These are phyloP conservation scores for Aegle marmelos DNA, from an alignment of 345 rosid genomes.

Conservation along the genomic window DNA sequence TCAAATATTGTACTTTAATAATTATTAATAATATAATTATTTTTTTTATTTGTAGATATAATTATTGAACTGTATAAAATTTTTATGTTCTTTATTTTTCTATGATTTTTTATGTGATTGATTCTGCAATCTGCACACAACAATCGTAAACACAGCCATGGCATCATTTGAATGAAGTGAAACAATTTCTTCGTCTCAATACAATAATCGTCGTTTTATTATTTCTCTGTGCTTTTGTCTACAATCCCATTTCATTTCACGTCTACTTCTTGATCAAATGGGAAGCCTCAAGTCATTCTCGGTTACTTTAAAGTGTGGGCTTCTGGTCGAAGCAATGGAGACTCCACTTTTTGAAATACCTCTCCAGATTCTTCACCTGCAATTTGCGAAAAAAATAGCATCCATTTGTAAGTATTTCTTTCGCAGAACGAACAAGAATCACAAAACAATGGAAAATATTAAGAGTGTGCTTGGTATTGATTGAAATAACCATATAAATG, in stretches of 20 bases:
- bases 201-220: not conserved
- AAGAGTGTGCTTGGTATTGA: no score
- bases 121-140: no score
- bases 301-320: slow-evolving; percentile 71
- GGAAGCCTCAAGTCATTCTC: slow-evolving; percentile 83
- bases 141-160: slow-evolving; percentile 7
- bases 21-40: no score
- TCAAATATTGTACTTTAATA: no score
- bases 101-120: no score
- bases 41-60: no score
- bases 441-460: not conserved
- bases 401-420: no score
- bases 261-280: slow-evolving; percentile 42
- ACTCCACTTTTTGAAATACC: slow-evolving; percentile 97
- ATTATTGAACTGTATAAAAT: no score
- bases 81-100: no score
- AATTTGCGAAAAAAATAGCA: not conserved
- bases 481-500: no score
- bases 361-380: slow-evolving; percentile 90
- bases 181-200: not conserved
- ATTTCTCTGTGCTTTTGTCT: slow-evolving; percentile 33
- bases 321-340: slow-evolving; percentile 68
- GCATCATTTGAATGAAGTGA: slow-evolving; percentile 13
- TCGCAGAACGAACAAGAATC: not conserved
- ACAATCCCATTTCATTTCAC: slow-evolving; percentile 30